Percentiles rank a stretch among this genome's conserved stretches.
Evolutionary conservation across 176 grass and related monocot species (phyloP).

Genomic region (Phoenix dactylifera): DNA sequence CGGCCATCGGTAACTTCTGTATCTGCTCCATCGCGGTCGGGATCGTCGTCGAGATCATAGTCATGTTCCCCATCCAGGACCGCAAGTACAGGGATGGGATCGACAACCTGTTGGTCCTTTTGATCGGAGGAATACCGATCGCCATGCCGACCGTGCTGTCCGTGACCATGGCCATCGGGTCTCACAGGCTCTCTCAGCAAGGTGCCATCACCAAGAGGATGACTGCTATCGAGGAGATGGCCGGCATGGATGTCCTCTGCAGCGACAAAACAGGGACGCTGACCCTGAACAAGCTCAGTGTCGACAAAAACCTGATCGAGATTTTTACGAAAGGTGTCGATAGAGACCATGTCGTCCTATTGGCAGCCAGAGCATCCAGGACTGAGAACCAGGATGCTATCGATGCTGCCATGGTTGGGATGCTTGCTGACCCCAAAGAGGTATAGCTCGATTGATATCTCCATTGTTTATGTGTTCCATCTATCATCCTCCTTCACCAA

Average conservation of each 20-base stretch:
- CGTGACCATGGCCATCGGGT: constrained; percentile 94
- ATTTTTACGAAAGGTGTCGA: constrained; percentile 77
- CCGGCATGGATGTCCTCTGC: constrained; percentile 96
- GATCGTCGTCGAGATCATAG: constrained; percentile 87
- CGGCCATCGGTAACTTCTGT: constrained; percentile 95
- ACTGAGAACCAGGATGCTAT: constrained; percentile 96
- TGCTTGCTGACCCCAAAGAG: constrained; percentile 99
- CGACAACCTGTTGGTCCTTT: constrained; percentile 78
- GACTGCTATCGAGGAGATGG: constrained; percentile 98
- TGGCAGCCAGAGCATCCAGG: constrained; percentile 75
- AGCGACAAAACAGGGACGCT: constrained; percentile 93
- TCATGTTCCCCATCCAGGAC: constrained; percentile 97
- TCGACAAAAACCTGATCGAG: constrained; percentile 82
- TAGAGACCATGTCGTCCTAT: constrained; percentile 71
- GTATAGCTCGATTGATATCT: background rate
- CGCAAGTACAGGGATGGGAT: constrained; percentile 60
- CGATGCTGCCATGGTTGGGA: constrained; percentile 96
- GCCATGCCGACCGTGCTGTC: constrained; percentile 95
- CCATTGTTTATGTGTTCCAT: background rate
- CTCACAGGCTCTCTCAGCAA: constrained; percentile 91
- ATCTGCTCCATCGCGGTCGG: constrained; percentile 89
- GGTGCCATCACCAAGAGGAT: constrained; percentile 98
- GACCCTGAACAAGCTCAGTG: constrained; percentile 91
- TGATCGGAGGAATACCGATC: constrained; percentile 97
- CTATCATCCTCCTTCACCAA: background rate